Percentiles rank a stretch among this genome's conserved stretches.
These are phyloP conservation scores for Stachybotrys chartarum DNA, from an alignment of 2,329 filamentous ascomycete species.

Conservation along the genomic window DNA sequence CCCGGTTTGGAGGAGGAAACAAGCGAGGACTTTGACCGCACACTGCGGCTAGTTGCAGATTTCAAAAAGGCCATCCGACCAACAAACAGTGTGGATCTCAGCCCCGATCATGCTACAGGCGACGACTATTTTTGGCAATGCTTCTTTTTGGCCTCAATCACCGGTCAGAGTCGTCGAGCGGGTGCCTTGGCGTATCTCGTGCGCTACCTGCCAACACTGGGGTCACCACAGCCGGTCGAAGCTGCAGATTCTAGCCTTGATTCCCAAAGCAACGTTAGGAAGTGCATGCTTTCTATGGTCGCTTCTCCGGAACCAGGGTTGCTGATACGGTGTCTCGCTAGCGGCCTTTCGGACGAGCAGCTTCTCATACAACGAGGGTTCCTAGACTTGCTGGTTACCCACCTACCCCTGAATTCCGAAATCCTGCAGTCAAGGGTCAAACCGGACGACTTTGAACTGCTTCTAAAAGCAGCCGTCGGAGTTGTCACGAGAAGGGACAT, in stretches of 20 bases:
- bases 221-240: constrained; percentile 4
- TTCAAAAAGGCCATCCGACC: constrained; percentile 65
- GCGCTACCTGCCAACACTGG: constrained; percentile 59
- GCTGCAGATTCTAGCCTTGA: constrained; percentile 20
- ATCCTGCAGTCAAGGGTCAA: constrained; percentile 73
- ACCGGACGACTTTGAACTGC: constrained; percentile 67
- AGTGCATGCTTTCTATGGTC: constrained; percentile 56
- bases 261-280: constrained; percentile 8
- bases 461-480: constrained; percentile 75
- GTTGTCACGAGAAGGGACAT: constrained; percentile 90
- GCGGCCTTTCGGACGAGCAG: constrained; percentile 81
- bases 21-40: constrained; percentile 92
- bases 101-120: constrained; percentile 47
- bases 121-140: constrained; percentile 98
- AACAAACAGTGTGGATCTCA: constrained; percentile 40
- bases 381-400: constrained; percentile 83
- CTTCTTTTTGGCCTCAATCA: constrained; percentile 89
- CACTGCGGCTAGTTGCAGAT: constrained; percentile 68
- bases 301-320: constrained; percentile 87
- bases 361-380: constrained; percentile 90
- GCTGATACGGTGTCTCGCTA: constrained; percentile 83
- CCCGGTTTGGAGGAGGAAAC: constrained; percentile 94
- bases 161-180: constrained; percentile 74
- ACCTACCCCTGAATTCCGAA: constrained; percentile 76
- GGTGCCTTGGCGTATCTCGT: constrained; percentile 83